Evolutionary conservation across 2,329 filamentous ascomycete genomes (phyloP).

Genomic region (Xenoacremonium recifei): DNA sequence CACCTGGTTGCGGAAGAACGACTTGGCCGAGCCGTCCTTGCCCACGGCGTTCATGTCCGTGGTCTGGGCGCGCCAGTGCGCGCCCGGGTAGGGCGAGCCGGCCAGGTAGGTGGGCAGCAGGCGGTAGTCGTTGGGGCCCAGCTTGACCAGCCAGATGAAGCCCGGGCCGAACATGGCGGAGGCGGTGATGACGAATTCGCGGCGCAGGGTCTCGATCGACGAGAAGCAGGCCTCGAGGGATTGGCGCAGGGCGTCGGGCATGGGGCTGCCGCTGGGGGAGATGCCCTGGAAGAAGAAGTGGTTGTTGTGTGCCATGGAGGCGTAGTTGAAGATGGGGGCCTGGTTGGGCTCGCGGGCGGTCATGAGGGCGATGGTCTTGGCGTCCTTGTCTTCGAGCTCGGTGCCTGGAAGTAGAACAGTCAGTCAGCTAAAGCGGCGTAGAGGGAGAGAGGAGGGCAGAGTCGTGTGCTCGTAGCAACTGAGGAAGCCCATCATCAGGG

Average conservation of each 20-base stretch:
- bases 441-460: no score
- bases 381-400: slow-evolving; percentile 57
- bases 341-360: slow-evolving; percentile 75
- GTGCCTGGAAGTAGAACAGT: no score
- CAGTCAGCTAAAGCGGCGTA: no score
- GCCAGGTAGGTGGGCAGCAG: slow-evolving; percentile 89
- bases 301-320: slow-evolving; percentile 94
- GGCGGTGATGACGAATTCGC: slow-evolving; percentile 78
- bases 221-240: slow-evolving; percentile 72
- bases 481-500: no score
- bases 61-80: slow-evolving; percentile 72
- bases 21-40: slow-evolving; percentile 34
- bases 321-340: slow-evolving; percentile 89
- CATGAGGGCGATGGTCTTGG: slow-evolving; percentile 68
- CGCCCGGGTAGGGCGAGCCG: slow-evolving; percentile 81
- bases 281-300: slow-evolving; percentile 72
- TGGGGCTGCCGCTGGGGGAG: slow-evolving; percentile 43
- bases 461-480: no score
- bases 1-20: slow-evolving; percentile 39
- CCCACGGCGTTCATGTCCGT: slow-evolving; percentile 68
- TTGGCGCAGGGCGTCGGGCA: slow-evolving; percentile 54
- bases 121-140: slow-evolving; percentile 49
- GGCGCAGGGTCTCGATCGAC: slow-evolving; percentile 76
- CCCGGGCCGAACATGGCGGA: slow-evolving; percentile 93
- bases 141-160: slow-evolving; percentile 90